Evolutionary conservation across 2,329 filamentous ascomycete species (phyloP), one percentile per base, ranked within the genome.

Genomic region (Penicillium sp.): DNA sequence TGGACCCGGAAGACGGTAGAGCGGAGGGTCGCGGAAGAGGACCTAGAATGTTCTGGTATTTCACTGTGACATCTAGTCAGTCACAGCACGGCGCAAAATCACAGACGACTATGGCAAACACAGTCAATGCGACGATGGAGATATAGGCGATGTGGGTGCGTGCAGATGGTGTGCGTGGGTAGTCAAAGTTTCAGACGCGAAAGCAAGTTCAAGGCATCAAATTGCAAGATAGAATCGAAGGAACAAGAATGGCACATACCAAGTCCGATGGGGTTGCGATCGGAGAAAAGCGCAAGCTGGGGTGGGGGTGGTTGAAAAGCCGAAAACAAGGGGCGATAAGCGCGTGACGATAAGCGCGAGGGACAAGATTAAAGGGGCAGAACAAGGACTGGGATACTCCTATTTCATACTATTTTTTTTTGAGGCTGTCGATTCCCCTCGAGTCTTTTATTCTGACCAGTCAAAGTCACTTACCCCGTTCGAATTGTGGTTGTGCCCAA

Each of bases 301-400:
- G 27, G n/a, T 53, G 57, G 56, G 63, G 64, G 63, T 63, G 61
- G 60, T 64, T 64, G 61, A 59, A 64, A 59, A 58, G 51, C 59
- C 47, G 56, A 56, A 56, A 56, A 56, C 63, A 64, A 65, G 63
- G 62, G 63, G 61, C 63, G 63, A 65, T 65, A 65, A 64, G 63
- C 62, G 61, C 61, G 60, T 53, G 49, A 42, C 39, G 63, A 65
- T 65, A 65, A 64, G 60, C 61, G 58, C 63, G 53, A 59, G 44
- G 22, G 52, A 51, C 56, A 57, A 39, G 32, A 38, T 40, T 38
- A 38, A 54, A 54, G 45, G 39, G 42, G 36, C 10, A 18, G n/a
- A 36, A 31, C 18, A 27, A 14, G 34, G 34, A n/a, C 13, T 14
- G 31, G 10, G n/a, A n/a, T n/a, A 27, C n/a, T 16, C 34, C 6